phyloP scores from a whole-genome alignment of 441 rosid genomes.

The Erodium trifolium region DNA sequence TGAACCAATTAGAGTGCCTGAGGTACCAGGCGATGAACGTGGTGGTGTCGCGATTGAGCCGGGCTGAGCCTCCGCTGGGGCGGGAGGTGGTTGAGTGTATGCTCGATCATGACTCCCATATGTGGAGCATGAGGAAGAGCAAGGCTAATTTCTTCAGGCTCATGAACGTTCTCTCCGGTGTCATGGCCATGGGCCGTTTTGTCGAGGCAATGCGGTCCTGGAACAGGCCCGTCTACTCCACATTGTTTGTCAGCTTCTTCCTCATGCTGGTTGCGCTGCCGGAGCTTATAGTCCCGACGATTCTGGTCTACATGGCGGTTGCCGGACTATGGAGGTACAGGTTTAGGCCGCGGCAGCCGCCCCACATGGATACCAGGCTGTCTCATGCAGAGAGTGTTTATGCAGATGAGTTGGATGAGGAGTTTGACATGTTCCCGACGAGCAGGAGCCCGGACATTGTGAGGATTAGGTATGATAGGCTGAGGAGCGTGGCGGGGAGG shows the following conservation, averaged over 20 bases:
- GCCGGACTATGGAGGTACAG: conserved; percentile 74
- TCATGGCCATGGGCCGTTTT: conserved; percentile 59
- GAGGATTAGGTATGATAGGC: conserved; percentile 66
- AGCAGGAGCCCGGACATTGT: conserved; percentile 48
- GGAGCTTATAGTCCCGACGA: conserved; percentile 62
- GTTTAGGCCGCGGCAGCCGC: conserved; percentile 63
- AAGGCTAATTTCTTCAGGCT: conserved; percentile 79
- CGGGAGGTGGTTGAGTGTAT: conserved; percentile 86
- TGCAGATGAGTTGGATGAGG: conserved; percentile 27
- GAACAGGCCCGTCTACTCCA: conserved; percentile 69
- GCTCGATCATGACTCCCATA: conserved; percentile 78
- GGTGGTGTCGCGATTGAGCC: conserved; percentile 60
- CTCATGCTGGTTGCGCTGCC: conserved; percentile 66
- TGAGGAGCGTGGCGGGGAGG: conserved; percentile 69
- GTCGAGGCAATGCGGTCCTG: conserved; percentile 64
- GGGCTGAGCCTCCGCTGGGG: conserved; percentile 83
- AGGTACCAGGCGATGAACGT: conserved; percentile 87
- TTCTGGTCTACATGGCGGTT: conserved; percentile 66
- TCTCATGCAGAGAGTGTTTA: conserved; percentile 72
- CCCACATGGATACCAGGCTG: conserved; percentile 70
- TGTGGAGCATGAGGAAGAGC: conserved; percentile 94
- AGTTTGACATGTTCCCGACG: conserved; percentile 68
- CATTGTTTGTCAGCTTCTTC: conserved; percentile 59
- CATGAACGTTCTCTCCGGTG: conserved; percentile 55
- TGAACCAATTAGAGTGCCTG: conserved; percentile 66